phyloP scores from a whole-genome alignment of 352 stramenopile species.

The Phytophthora hybrid region DNA sequence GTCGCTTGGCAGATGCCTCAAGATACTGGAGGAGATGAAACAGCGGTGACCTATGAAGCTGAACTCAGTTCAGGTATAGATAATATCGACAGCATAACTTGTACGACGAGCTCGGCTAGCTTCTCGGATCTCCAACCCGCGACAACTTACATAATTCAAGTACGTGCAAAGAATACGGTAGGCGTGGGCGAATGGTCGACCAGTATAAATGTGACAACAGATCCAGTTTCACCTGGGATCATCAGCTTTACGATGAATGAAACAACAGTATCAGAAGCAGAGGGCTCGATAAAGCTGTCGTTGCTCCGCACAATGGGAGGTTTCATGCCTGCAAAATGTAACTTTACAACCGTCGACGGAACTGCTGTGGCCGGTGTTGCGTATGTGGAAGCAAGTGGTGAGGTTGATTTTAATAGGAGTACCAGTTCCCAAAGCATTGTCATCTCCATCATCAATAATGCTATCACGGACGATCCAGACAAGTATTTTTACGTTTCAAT shows the following conservation, averaged over 20 bases:
- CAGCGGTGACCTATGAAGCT: slow-evolving; percentile 39
- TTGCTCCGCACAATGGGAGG: slow-evolving; percentile 48
- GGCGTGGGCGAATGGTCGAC: slow-evolving; percentile 44
- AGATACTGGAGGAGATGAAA: slow-evolving; percentile 49
- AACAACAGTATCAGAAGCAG: slow-evolving; percentile 41
- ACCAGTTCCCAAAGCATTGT: slow-evolving; percentile 30
- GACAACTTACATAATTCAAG: slow-evolving; percentile 44
- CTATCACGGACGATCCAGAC: slow-evolving; percentile 54
- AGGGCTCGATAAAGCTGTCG: slow-evolving; percentile 8
- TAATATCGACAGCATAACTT: not conserved
- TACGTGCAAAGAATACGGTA: slow-evolving; percentile 38
- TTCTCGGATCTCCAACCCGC: slow-evolving; percentile 35
- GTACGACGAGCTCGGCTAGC: not conserved
- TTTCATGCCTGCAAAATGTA: slow-evolving; percentile 45
- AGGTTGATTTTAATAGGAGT: slow-evolving; percentile 43
- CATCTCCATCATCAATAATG: slow-evolving; percentile 61
- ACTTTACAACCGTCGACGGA: slow-evolving; percentile 42
- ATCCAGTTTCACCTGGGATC: slow-evolving; percentile 54
- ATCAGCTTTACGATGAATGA: slow-evolving; percentile 42
- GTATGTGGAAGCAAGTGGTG: slow-evolving; percentile 32
- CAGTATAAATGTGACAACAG: slow-evolving; percentile 40
- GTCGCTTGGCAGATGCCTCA: slow-evolving; percentile 43
- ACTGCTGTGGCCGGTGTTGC: slow-evolving; percentile 45
- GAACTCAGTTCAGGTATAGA: slow-evolving; percentile 16
- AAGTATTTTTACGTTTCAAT: slow-evolving; percentile 57